Evolutionary conservation across 2,329 filamentous ascomycete species (phyloP), one percentile per base, ranked within the genome.

Genomic region (Elsinoe fawcettii): DNA sequence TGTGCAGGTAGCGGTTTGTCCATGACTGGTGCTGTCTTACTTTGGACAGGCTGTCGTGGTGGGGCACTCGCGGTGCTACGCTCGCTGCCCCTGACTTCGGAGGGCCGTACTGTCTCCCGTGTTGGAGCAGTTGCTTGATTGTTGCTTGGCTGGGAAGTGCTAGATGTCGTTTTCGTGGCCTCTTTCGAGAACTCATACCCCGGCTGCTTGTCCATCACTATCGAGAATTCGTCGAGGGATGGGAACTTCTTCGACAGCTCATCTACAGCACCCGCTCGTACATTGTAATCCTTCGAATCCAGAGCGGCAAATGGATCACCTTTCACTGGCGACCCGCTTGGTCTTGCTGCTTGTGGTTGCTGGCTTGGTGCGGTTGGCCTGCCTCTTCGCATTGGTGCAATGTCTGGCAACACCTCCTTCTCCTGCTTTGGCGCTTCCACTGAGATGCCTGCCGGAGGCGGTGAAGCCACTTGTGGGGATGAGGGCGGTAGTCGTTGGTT

Each of bases 301-400:
- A 99, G 79, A 0, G 89, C 90, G 16, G 90, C 90, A 69, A 97
- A 99, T 0, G 93, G 93, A 70, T 99, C 93, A 41, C 85, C 84
- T 61, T 85, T 81, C 63, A 84, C 80, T 0, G 89, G 86, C 18
- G 20, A 22, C 11, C 14, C 14, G 41, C 43, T 60, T 16, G 54
- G 44, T 62, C 63, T 43, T 59, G 64, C 71, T 74, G 70, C 69
- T 72, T 61, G 71, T 64, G 65, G 63, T 51, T 72, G 67, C 58
- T 76, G 75, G 22, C 73, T 70, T 58, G 77, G 75, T 16, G 74
- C 79, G 3, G 78, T 77, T 4, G 90, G 87, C 60, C 90, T 80
- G 3, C 93, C 93, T 73, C 93, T 82, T 60, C 93, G 83, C 93
- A 97, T 97, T 0, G 92, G 93, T 36, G 88, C 85, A 60, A 99